Base-by-base conservation (phyloP, 805 yeast genomes). In the Wickerhamomyces rabaulensis region DNA sequence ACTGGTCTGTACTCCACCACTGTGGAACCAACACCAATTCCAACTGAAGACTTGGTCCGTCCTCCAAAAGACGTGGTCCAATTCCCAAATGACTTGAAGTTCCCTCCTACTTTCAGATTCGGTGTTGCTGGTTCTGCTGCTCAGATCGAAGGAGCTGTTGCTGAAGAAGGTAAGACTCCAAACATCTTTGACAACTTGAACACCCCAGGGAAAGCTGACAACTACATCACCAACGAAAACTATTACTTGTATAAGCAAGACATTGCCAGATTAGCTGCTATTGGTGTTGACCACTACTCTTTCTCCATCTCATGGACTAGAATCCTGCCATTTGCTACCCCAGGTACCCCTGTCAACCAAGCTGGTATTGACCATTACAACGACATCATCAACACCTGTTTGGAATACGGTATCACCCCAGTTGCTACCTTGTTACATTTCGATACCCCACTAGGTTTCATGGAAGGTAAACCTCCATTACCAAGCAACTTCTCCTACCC, bases 251-350 rank as follows among this genome's bases (percentile, higher is more conserved):
- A 37, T 16, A 37, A 37, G 15, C 40, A 37, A 13, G 40, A 37
- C 9, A 37, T 37, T 37, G 40, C 40, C 26, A 37, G 40, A 37
- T 19, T 37, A 21, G 40, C 40, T 13, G 40, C 40, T 20, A 37
- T 37, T 7, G 40, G 40, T 37, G 40, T 37, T 20, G 21, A 37
- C 16, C 21, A 19, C 25, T 37, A 37, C 9, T 37, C 40, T 19
- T 37, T 37, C 9, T 20, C 40, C 9, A 37, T 37, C 15, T 37
- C 40, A 15, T 37, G 40, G 40, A 37, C 17, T 5, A 37, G 40
- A 21, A 37, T 37, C 26, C 21, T 37, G 12, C 40, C 40, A 19
- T 37, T 37, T 21, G 22, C 25, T 12, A 37, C 9, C 25, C 40
- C 40, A 37, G 40, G 40, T 9, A 37, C 25, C 25, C 40, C 40